Evolutionary conservation across 129 eudicot species (phyloP).

Genomic region (Arctium lappa): DNA sequence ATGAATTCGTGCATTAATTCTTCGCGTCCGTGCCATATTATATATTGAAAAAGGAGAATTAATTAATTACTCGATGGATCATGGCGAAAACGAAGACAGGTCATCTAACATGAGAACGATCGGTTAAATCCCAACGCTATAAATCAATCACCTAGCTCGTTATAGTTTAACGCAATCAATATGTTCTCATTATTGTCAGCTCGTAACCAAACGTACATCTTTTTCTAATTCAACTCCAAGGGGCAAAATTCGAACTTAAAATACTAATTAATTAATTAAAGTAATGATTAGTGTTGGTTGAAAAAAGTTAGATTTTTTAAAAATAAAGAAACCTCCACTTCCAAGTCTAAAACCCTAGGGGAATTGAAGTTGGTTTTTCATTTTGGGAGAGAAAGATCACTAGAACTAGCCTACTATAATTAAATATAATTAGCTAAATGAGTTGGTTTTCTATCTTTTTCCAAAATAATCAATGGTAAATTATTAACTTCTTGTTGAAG

Average conservation of each 20-base stretch:
- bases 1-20: not conserved
- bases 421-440: slow-evolving; percentile 20
- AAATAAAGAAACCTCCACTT: not conserved
- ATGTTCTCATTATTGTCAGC: not conserved
- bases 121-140: not conserved
- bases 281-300: not conserved
- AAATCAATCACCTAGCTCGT: not conserved
- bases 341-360: slow-evolving; percentile 14
- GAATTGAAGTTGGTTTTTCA: not conserved
- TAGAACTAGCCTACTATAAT: not conserved
- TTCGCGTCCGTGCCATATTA: not conserved
- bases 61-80: not conserved
- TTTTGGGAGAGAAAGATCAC: not conserved
- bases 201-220: not conserved
- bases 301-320: not conserved
- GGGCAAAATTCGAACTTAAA: not conserved
- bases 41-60: not conserved
- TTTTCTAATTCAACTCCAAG: not conserved
- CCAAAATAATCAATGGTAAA: slow-evolving; percentile 7
- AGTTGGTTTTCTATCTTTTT: slow-evolving; percentile 27
- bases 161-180: not conserved
- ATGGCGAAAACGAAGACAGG: not conserved
- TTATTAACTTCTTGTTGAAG: slow-evolving; percentile 21
- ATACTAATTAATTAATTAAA: not conserved
- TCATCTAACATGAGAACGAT: slow-evolving; percentile 1